Percentiles rank a stretch among this genome's conserved stretches.
Evolutionary conservation across 2,329 filamentous ascomycete species (phyloP).

Genomic region (Neurospora sp.): DNA sequence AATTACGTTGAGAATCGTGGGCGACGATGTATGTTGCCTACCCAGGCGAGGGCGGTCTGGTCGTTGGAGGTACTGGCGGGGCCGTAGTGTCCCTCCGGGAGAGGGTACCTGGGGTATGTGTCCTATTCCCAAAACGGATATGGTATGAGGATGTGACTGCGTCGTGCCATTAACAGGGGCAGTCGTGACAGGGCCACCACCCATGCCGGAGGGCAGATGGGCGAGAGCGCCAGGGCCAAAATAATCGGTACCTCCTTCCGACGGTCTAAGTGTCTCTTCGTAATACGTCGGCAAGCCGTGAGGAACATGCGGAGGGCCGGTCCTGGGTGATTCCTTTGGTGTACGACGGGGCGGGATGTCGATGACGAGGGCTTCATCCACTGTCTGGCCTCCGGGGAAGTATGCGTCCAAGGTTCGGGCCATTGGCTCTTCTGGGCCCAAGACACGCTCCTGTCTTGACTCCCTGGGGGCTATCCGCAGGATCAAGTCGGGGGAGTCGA

Average conservation of each 20-base stretch:
- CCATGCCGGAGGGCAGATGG: slow-evolving; percentile 30
- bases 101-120: slow-evolving; percentile 75
- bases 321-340: slow-evolving; percentile 68
- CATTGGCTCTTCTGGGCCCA: slow-evolving; percentile 83
- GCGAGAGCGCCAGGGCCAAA: slow-evolving; percentile 55
- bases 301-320: slow-evolving; percentile 33
- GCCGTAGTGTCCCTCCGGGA: slow-evolving; percentile 52
- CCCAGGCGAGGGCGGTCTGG: slow-evolving; percentile 50
- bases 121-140: slow-evolving; percentile 71
- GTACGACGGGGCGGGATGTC: slow-evolving; percentile 70
- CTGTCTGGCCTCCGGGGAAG: slow-evolving; percentile 76
- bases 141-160: slow-evolving; percentile 33
- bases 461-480: slow-evolving; percentile 70
- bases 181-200: slow-evolving; percentile 10
- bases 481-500: slow-evolving; percentile 82
- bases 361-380: slow-evolving; percentile 85
- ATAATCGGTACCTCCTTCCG: slow-evolving; percentile 67
- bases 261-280: slow-evolving; percentile 51
- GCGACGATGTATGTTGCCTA: slow-evolving; percentile 72
- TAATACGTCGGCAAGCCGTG: slow-evolving; percentile 40
- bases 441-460: slow-evolving; percentile 52
- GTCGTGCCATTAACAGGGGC: slow-evolving; percentile 25
- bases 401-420: slow-evolving; percentile 67
- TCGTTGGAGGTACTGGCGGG: slow-evolving; percentile 46
- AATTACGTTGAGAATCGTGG: slow-evolving; percentile 55